Evolutionary conservation across 2,329 filamentous ascomycete genomes (phyloP), one percentile per base, ranked within the genome.

Genomic region (Colletotrichum shisoi): DNA sequence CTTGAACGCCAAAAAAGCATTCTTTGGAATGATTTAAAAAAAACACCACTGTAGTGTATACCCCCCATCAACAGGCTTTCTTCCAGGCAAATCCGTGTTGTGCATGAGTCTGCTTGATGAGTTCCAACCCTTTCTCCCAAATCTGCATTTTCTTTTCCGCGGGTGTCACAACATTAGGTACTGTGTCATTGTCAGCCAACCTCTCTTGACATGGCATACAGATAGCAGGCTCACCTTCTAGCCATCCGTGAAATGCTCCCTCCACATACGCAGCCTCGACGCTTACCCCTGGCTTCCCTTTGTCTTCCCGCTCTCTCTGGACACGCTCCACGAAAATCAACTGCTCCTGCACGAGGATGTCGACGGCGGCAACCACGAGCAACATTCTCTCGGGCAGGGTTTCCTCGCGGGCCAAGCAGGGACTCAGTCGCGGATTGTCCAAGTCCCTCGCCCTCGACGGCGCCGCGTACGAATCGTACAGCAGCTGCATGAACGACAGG

Each of bases 401-500:
- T 42, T 76, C 74, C 34, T 72, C 70, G 11, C 72, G 69, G 24
- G 77, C 77, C 15, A 82, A 57, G 1, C 75, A 74, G 0, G 79
- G 76, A 63, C 76, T 78, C 60, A 83, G 69, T 17, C 80, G 72
- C 34, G 77, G 72, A 44, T 79, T 75, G 2, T 73, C 58, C 15
- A 71, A 57, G 34, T 78, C 71, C 19, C 71, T 67, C 9, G 57
- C 67, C 6, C 76, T 71, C 12, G 68, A 72, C 2, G 73, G 73
- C 3, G 71, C 77, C 1, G 78, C 76, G 65, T 84, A 84, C 0
- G 80, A 72, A 69, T 84, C 80, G 49, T 79, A 82, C 9, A 84
- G 70, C 0, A 79, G 79, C 27, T 77, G 59, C 56, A 84, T 63
- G 17, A 79, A 77, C 0, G 68, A 63, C 17, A 79, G 39, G 0